These are phyloP conservation scores for Rhizomucor pusillus DNA, from an alignment of 371 early-diverging fungal species.

Conservation along the genomic window DNA sequence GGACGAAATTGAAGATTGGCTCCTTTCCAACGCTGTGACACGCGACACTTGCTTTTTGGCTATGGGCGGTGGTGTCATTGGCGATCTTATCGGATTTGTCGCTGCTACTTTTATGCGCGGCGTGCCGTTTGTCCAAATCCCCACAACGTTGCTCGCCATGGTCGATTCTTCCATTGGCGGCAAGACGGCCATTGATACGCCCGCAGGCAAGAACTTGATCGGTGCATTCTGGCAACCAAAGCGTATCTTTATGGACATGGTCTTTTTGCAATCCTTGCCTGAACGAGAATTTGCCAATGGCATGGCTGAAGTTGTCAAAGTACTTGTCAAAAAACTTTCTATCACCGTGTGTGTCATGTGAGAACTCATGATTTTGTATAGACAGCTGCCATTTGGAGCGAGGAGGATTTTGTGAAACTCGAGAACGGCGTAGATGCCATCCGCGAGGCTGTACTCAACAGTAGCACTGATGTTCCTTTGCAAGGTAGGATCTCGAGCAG, in stretches of 20 bases:
- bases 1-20: constrained; percentile 89
- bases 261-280: constrained; percentile 85
- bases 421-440: constrained; percentile 84
- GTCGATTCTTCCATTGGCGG: constrained; percentile 98
- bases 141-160: constrained; percentile 97
- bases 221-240: constrained; percentile 97
- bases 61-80: constrained; percentile 97
- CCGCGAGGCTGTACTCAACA: constrained; percentile 66
- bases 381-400: constrained; percentile 93
- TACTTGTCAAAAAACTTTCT: constrained; percentile 9
- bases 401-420: constrained; percentile 82
- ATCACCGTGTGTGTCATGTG: background rate
- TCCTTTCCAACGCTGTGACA: constrained; percentile 82
- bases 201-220: constrained; percentile 94
- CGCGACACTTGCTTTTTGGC: constrained; percentile 94
- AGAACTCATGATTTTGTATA: constrained; percentile 6
- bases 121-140: constrained; percentile 89
- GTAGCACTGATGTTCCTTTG: constrained; percentile 36
- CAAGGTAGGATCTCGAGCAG: constrained; percentile 43
- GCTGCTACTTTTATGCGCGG: constrained; percentile 99
- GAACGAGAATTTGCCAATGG: constrained; percentile 94
- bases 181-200: constrained; percentile 96
- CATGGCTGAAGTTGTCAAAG: constrained; percentile 97
- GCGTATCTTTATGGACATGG: constrained; percentile 89
- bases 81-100: constrained; percentile 94